Evolutionary conservation across 192 early-diverging fungal species (phyloP).

Genomic region (Coemansia erecta): DNA sequence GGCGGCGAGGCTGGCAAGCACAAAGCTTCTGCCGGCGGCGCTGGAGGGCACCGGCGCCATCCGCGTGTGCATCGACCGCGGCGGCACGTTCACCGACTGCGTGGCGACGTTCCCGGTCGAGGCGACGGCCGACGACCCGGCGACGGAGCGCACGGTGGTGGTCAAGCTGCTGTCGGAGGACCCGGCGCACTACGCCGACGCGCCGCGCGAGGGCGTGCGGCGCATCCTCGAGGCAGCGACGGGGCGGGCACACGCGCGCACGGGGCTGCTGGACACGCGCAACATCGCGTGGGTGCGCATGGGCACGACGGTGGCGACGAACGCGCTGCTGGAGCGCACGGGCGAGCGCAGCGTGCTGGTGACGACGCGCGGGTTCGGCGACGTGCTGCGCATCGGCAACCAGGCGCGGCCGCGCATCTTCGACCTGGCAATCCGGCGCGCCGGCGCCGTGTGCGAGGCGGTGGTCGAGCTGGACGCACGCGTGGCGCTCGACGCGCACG

Average conservation of each 20-base stretch:
- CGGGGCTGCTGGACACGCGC: conserved; percentile 68
- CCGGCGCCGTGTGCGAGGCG: conserved; percentile 79
- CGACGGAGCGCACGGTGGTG: conserved; percentile 61
- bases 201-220: conserved; percentile 91
- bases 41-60: conserved; percentile 21
- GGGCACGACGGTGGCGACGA: conserved; percentile 98
- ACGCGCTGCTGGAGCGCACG: conserved; percentile 82
- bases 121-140: conserved; percentile 28
- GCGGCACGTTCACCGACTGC: conserved; percentile 97
- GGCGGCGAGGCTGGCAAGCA: background rate
- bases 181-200: conserved; percentile 85
- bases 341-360: conserved; percentile 87
- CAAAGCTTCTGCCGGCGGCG: conserved; percentile 4
- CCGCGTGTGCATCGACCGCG: conserved; percentile 79
- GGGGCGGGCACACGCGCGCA: conserved; percentile 65
- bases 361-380: conserved; percentile 90
- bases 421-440: conserved; percentile 81
- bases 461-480: conserved; percentile 87
- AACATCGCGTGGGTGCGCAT: conserved; percentile 79
- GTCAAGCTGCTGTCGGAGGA: conserved; percentile 92
- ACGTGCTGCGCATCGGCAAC: conserved; percentile 78
- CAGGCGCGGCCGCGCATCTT: conserved; percentile 94
- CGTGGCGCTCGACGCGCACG: conserved; percentile 42
- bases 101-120: conserved; percentile 69
- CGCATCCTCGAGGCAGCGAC: conserved; percentile 80